These are phyloP conservation scores for Scheffersomyces ergatensis DNA, from an alignment of 805 yeast species.

Conservation along the genomic window DNA sequence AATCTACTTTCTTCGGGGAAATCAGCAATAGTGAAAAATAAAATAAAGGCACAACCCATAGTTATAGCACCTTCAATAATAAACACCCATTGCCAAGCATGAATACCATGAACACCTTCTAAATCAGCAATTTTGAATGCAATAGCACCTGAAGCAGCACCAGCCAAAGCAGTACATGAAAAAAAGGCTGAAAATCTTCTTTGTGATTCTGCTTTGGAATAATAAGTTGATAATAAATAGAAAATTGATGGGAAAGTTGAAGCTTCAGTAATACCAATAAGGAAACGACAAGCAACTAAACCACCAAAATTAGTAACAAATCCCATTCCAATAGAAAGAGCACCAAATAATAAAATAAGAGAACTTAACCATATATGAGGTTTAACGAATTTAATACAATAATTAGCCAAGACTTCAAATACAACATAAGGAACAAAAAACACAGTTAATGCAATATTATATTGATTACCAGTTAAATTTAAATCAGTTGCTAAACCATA, in stretches of 20 bases:
- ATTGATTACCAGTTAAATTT: constrained; percentile 54
- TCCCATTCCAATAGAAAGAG: constrained; percentile 64
- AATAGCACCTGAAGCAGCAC: constrained; percentile 75
- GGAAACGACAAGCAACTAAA: constrained; percentile 58
- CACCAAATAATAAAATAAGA: constrained; percentile 64
- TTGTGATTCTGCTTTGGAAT: constrained; percentile 63
- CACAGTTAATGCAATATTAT: constrained; percentile 62
- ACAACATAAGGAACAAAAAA: constrained; percentile 70
- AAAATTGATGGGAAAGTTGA: constrained; percentile 77
- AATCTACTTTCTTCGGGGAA: constrained; percentile 70
- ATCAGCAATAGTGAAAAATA: constrained; percentile 57
- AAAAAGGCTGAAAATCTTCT: constrained; percentile 68
- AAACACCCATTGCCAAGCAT: constrained; percentile 52
- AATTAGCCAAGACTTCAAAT: constrained; percentile 66
- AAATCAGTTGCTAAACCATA: constrained; percentile 64
- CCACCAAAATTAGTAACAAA: constrained; percentile 58
- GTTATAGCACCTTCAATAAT: constrained; percentile 46
- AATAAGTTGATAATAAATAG: constrained; percentile 65
- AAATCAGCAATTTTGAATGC: constrained; percentile 63
- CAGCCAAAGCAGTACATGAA: constrained; percentile 70
- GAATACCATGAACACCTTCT: constrained; percentile 40
- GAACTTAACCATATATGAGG: constrained; percentile 65
- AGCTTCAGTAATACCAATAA: constrained; percentile 67
- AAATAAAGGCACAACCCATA: constrained; percentile 31
- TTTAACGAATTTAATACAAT: constrained; percentile 51